A percentile compares a stretch with the other conserved stretches of the same genome.
phyloP scores from a whole-genome alignment of 2,329 filamentous ascomycete genomes.

The Trichoderma simmonsii region DNA sequence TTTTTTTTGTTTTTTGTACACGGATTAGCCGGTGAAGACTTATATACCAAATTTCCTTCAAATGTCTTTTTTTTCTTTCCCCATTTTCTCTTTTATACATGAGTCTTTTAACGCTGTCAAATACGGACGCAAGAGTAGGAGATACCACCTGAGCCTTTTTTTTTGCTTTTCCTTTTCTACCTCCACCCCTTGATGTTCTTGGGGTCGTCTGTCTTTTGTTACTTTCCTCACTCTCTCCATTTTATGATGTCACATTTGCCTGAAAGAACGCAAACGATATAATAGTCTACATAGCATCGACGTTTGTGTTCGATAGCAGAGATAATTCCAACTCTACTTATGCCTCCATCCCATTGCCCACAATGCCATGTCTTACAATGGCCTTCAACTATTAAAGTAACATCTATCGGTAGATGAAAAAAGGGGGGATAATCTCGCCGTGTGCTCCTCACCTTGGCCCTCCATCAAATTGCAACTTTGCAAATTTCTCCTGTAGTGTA shows the following conservation, averaged over 20 bases:
- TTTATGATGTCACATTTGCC: neutral
- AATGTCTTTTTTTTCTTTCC: neutral
- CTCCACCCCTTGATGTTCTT: neutral
- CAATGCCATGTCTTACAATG: neutral
- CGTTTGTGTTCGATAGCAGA: neutral
- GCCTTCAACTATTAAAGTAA: neutral
- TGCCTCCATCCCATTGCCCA: neutral
- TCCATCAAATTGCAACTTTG: slow-evolving; percentile 34
- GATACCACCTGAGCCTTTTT: slow-evolving; percentile 17
- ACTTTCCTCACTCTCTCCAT: neutral
- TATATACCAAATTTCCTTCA: slow-evolving; percentile 7
- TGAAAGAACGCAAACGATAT: neutral
- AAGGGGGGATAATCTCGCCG: neutral
- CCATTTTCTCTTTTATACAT: neutral
- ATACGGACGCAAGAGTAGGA: slow-evolving; percentile 20
- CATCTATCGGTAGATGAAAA: neutral
- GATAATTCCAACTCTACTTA: neutral
- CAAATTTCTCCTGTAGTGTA: slow-evolving; percentile 44
- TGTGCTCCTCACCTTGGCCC: neutral
- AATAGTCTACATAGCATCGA: neutral
- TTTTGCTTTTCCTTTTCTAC: too few relatives aligned
- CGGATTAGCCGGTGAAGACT: neutral
- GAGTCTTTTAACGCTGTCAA: slow-evolving; percentile 12
- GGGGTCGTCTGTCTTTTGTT: neutral
- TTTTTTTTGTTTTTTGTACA: neutral